phyloP scores from a whole-genome alignment of 1,284 basidiomycete genomes.

The Cryptococcus depauperatus region DNA sequence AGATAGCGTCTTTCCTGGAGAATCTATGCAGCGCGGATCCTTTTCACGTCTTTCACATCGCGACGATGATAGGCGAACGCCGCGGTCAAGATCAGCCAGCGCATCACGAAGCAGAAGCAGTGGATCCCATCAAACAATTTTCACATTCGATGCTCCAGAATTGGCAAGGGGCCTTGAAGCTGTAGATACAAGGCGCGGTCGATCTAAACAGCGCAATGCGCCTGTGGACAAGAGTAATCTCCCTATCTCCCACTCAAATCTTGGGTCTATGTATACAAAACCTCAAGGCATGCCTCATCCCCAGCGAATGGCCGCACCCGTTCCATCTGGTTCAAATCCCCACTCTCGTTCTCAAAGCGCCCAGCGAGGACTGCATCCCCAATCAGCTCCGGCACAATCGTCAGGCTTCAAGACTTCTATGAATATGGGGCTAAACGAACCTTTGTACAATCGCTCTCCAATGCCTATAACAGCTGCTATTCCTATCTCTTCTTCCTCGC shows the following conservation, averaged over 20 bases:
- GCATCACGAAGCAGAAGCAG: constrained; percentile 13
- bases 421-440: neutral
- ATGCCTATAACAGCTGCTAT: neutral
- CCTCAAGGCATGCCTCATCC: neutral
- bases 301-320: neutral
- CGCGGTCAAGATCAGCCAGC: constrained; percentile 12
- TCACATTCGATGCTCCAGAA: constrained; percentile 13
- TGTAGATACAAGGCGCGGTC: constrained; percentile 7
- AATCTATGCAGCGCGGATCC: too few relatives aligned
- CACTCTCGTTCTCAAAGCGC: constrained; percentile 2
- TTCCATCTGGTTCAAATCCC: neutral
- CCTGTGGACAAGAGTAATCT: too few relatives aligned
- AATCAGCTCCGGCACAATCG: neutral
- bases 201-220: constrained; percentile 3
- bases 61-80: constrained; percentile 2
- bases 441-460: neutral
- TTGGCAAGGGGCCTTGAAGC: constrained; percentile 8
- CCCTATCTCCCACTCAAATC: neutral
- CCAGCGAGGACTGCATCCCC: neutral
- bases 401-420: neutral
- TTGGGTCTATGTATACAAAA: neutral
- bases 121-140: constrained; percentile 9
- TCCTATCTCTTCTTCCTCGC: neutral
- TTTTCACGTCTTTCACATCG: neutral
- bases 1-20: neutral